Base-by-base conservation (phyloP, 2,329 filamentous ascomycete species). In the Helotiales sp. region DNA sequence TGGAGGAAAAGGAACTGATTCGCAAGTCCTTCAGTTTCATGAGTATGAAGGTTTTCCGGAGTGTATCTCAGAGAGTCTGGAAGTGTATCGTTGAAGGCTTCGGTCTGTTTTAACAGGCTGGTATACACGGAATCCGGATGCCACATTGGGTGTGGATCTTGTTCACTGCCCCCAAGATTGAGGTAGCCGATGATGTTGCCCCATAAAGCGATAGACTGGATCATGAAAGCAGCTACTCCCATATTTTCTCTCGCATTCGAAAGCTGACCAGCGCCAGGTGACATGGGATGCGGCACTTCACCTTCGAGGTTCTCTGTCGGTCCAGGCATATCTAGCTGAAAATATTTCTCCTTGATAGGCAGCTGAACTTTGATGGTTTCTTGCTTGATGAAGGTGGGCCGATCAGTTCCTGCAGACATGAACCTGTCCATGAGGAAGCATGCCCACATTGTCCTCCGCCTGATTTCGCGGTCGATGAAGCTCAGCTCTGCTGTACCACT, bases 341-440 rank as follows among this genome's bases (percentile, higher is more conserved):
- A 98, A 62, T 91, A 87, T 50, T 87, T 87, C 72, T 99, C 95
- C 70, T 90, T 93, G 67, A 97, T 90, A 0, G 95, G 95, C 24
- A 99, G 76, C 63, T 95, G 93, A 15, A 97, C 91, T 65, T 91
- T 88, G 60, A 98, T 83, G 55, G 90, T 91, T 64, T 95, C 90
- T 72, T 97, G 92, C 64, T 90, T 88, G 54, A 96, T 88, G 66
- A 97, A 96, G 53, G 91, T 90, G 19, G 95, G 95, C 34, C 93
- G 83, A 68, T 97, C 93, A 2, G 91, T 96, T 1, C 95, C 93
- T 1, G 93, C 97, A 0, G 93, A 97, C 74, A 96, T 97, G 78
- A 97, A 97, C 0, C 93, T 86, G 71, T 99, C 95, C 93, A 98
- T 97, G 56, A 97, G 74, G 69, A 96, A 96, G 71, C 93, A 98